Percentiles rank a stretch among this genome's conserved stretches.
Conservation (phyloP, 2,329 filamentous ascomycete genomes). For the Colletotrichum tamarilloi region DNA sequence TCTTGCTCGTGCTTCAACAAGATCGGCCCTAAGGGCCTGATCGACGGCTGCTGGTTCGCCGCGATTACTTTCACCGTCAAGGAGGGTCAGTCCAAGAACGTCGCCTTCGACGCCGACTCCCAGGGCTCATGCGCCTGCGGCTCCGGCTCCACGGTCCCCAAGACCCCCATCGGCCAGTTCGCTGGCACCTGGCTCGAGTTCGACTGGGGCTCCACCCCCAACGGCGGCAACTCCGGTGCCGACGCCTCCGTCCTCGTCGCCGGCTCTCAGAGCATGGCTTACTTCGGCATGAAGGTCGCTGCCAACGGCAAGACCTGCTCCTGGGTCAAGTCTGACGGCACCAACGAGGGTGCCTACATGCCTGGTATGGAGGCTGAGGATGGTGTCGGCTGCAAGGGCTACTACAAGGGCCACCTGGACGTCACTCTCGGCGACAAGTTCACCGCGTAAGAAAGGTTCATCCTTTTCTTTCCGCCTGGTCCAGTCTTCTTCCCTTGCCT, state of each 20-base stretch:
- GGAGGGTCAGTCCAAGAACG: slow-evolving; percentile 47
- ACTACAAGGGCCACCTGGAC: slow-evolving; percentile 41
- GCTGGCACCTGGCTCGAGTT: slow-evolving; percentile 62
- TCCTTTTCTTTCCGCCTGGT: background rate
- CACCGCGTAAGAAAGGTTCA: no score
- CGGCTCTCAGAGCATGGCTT: slow-evolving; percentile 43
- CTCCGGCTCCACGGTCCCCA: slow-evolving; percentile 42
- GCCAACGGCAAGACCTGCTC: slow-evolving; percentile 55
- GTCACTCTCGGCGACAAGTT: slow-evolving; percentile 47
- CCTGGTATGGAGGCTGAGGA: slow-evolving; percentile 49
- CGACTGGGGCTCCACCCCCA: slow-evolving; percentile 57
- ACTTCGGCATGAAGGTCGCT: slow-evolving; percentile 51
- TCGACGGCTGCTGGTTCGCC: slow-evolving; percentile 62
- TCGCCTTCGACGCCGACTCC: slow-evolving; percentile 58
- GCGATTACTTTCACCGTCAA: slow-evolving; percentile 55
- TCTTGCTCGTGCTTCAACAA: slow-evolving; percentile 63
- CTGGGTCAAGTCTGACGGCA: slow-evolving; percentile 48
- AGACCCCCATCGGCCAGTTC: slow-evolving; percentile 53
- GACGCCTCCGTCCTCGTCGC: slow-evolving; percentile 63
- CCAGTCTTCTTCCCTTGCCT: background rate
- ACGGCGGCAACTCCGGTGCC: slow-evolving; percentile 61
- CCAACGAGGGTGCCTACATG: slow-evolving; percentile 49
- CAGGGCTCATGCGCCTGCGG: slow-evolving; percentile 62
- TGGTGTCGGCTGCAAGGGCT: slow-evolving; percentile 54
- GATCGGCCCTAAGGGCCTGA: slow-evolving; percentile 55